These are phyloP conservation scores for Colletotrichum limetticola DNA, from an alignment of 2,329 filamentous ascomycete genomes.

Conservation along the genomic window DNA sequence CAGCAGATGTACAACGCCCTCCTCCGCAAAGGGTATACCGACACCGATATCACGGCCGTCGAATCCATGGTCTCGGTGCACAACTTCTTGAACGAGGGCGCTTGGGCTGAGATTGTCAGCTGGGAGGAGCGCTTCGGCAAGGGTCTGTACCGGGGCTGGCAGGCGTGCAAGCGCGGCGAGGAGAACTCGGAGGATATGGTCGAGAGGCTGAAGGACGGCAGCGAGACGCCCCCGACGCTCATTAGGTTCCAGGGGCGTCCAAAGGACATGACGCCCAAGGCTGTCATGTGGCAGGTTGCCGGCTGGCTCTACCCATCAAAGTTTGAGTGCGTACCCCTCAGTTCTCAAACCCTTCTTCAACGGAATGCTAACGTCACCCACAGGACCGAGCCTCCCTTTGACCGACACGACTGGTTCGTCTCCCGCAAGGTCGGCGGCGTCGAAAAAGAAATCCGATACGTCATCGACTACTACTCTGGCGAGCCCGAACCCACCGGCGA, in stretches of 20 bases:
- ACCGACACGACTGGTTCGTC: constrained; percentile 97
- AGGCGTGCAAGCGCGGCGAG: constrained; percentile 79
- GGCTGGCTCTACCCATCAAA: constrained; percentile 82
- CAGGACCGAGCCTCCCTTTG: constrained; percentile 87
- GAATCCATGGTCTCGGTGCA: constrained; percentile 98
- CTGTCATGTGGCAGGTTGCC: constrained; percentile 82
- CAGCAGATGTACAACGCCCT: constrained; percentile 99
- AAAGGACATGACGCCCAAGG: constrained; percentile 91
- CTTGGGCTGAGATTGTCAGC: constrained; percentile 92
- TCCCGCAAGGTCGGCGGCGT: constrained; percentile 75
- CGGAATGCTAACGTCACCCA: constrained; percentile 34
- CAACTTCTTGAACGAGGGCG: constrained; percentile 98
- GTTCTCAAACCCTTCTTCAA: not conserved
- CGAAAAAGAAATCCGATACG: constrained; percentile 84
- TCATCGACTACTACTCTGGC: constrained; percentile 96
- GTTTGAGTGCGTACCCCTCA: constrained; percentile 70
- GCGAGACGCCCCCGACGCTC: constrained; percentile 74
- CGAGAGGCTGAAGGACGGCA: constrained; percentile 63
- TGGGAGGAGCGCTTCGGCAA: constrained; percentile 90
- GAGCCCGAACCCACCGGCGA: constrained; percentile 85
- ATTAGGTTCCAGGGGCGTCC: constrained; percentile 91
- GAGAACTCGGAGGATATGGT: constrained; percentile 62
- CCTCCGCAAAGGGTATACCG: constrained; percentile 92
- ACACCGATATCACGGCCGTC: constrained; percentile 92
- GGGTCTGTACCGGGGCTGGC: constrained; percentile 79